Base-by-base conservation (phyloP, 768 basidiomycete species). In the Hygrophorus russula region DNA sequence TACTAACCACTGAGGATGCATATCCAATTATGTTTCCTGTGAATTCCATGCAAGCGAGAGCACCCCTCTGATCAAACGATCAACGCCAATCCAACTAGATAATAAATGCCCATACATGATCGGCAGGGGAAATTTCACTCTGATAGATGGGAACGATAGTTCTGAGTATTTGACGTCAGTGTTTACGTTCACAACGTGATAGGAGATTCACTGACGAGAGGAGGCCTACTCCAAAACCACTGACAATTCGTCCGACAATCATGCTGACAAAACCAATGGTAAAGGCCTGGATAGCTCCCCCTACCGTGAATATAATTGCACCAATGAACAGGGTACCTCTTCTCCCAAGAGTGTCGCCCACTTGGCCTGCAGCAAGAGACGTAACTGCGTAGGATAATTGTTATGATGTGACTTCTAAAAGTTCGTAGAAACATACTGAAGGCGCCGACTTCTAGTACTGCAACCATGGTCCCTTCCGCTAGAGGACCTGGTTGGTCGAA, bases 101-200 rank as follows among this genome's bases (percentile, higher is more conserved):
- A 35, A 32, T 52, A 14, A 32, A 14, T 10, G 24, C 30, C 55
- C 78, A 17, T 51, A 86, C 89, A 64, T 93, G 88, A 52, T 85
- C 73, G 2, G 93, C 87, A 24, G 93, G 92, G 3, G 89, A 92
- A 37, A 96, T 90, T 67, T 97, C 93, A 52, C 87, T 90, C 67
- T 96, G 88, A 60, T 91, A 93, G 46, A 92, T 90, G 11, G 89
- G 90, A 20, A 92, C 89, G 47, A 92, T 91, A n/a, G 89, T 92
- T 34, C 89, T 91, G 51, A 19, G 31, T 24, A 35, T 29, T 9
- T 39, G 19, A 14, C 20, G 5, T 39, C 19, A n/a, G 12, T n/a
- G 10, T 18, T 30, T 51, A 5, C 39, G 40, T 36, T 24, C 12
- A 33, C 41, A 39, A 33, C 2, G 20, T 24, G 28, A 37, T 29